phyloP scores from a whole-genome alignment of 2,329 filamentous ascomycete genomes.

The Raffaelea arxii region DNA sequence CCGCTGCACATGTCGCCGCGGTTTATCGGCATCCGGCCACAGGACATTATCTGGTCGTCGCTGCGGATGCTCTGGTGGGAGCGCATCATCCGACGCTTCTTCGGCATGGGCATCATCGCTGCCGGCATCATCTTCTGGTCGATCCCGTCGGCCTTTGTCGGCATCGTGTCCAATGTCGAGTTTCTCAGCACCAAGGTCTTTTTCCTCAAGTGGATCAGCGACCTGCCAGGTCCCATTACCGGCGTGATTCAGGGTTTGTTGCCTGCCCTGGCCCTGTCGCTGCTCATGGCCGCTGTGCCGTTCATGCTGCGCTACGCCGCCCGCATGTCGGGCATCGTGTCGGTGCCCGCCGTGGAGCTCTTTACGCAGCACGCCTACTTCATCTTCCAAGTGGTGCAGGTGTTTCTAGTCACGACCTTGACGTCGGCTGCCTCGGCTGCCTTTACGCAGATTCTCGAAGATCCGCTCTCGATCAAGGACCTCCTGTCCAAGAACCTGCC shows the following conservation, averaged over 20 bases:
- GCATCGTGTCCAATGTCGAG: conserved; percentile 74
- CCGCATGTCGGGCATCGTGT: conserved; percentile 60
- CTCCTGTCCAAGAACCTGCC: conserved; percentile 57
- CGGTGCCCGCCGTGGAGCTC: conserved; percentile 61
- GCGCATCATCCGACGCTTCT: conserved; percentile 57
- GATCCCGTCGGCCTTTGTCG: conserved; percentile 66
- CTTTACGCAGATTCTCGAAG: conserved; percentile 42
- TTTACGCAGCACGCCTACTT: conserved; percentile 75
- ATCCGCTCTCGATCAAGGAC: conserved; percentile 45
- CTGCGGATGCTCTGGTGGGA: conserved; percentile 63
- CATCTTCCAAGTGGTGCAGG: conserved; percentile 70
- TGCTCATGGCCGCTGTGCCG: conserved; percentile 77
- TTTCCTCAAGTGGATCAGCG: conserved; percentile 64
- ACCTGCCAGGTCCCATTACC: conserved; percentile 58
- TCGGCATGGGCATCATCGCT: conserved; percentile 55
- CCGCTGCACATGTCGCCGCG: conserved; percentile 77
- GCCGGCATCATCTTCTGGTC: conserved; percentile 80
- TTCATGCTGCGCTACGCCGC: conserved; percentile 66
- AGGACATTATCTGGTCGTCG: conserved; percentile 81
- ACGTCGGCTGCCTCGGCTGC: conserved; percentile 62
- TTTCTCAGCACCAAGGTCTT: conserved; percentile 53
- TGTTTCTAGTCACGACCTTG: conserved; percentile 74
- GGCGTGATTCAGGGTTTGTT: conserved; percentile 78
- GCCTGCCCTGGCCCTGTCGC: conserved; percentile 66
- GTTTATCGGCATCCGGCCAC: conserved; percentile 70